phyloP scores from a whole-genome alignment of 306 rosid species.

The Medicago lupulina region DNA sequence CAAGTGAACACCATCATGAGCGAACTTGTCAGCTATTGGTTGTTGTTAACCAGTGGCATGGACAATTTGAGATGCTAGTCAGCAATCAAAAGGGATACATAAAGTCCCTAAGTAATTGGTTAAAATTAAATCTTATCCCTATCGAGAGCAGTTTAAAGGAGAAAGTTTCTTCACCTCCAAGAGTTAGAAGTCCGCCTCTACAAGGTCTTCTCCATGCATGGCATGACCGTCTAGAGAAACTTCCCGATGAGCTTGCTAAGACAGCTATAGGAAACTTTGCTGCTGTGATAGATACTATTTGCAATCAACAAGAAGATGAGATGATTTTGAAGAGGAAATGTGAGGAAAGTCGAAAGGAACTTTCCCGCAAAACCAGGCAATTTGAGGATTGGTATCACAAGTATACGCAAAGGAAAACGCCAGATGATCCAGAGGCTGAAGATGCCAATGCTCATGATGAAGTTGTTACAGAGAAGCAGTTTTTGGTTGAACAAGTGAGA shows the following conservation, averaged over 20 bases:
- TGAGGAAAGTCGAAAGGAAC: conserved; percentile 80
- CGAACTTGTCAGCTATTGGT: conserved; percentile 68
- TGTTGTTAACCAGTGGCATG: conserved; percentile 81
- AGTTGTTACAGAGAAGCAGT: conserved; percentile 62
- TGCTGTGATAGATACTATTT: conserved; percentile 66
- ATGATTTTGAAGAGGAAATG: conserved; percentile 65
- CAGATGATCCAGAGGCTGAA: conserved; percentile 61
- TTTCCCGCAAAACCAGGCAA: conserved; percentile 66
- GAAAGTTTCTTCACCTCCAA: conserved; percentile 94
- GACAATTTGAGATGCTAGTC: conserved; percentile 69
- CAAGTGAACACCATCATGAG: conserved; percentile 83
- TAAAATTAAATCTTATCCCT: conserved; percentile 83
- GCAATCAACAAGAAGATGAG: conserved; percentile 71
- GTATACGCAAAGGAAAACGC: conserved; percentile 59
- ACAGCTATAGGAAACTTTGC: conserved; percentile 71
- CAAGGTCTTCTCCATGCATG: conserved; percentile 70
- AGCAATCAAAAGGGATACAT: conserved; percentile 74
- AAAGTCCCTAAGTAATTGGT: conserved; percentile 71
- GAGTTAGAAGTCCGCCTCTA: conserved; percentile 69
- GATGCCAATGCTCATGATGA: conserved; percentile 48
- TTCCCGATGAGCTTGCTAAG: conserved; percentile 78
- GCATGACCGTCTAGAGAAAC: conserved; percentile 80
- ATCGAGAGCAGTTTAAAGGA: conserved; percentile 89
- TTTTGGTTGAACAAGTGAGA: conserved; percentile 59
- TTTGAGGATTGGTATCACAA: conserved; percentile 84